Evolutionary conservation across 495 filamentous ascomycete species (phyloP), one percentile per base, ranked within the genome.

Genomic region (Amniculicola lignicola): DNA sequence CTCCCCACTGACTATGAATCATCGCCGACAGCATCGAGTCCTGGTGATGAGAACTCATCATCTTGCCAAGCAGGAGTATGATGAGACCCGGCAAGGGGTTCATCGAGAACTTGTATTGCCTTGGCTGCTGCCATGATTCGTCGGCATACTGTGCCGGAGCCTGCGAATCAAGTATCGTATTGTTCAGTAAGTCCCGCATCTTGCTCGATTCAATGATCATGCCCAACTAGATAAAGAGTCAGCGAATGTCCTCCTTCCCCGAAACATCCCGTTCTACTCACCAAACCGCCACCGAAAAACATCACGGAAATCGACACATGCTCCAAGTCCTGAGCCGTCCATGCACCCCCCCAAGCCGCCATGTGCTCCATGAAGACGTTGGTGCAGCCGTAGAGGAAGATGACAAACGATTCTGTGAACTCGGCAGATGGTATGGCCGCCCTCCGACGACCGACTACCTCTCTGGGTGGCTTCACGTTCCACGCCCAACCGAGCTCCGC

Each of bases 41-140:
- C 68, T 98, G 93, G 54, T 91, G 88, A 69, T 98, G 93, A 14
- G 85, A 86, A 61, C 85, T 84, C 91, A 98, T 98, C 89, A 95
- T 91, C 66, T 90, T 77, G 28, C 93, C 93, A 1, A 96, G 73
- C 2, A 96, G 76, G 35, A 95, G 71, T 53, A 96, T 89, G 28
- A 95, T 79, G 10, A 97, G 77, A 4, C 82, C 88, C 0, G 93
- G 93, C 59, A 98, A 80, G 0, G 92, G 93, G 70, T 97, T 98
- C 67, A 92, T 79, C 4, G 93, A 85, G 53, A 89, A 81, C 11
- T 72, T 66, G 70, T 95, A 90, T 4, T 81, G 82, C 52, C 74
- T 78, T 0, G 90, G 90, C 29, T 74, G 65, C 40, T 74, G 70
- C 66, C 82, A 80, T 4, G 71, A 67, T 19, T 76, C 74, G 33